Evolutionary conservation across 148 eudicot genomes (phyloP), one percentile per base, ranked within the genome.

Genomic region (Pharnaceum exiguum): DNA sequence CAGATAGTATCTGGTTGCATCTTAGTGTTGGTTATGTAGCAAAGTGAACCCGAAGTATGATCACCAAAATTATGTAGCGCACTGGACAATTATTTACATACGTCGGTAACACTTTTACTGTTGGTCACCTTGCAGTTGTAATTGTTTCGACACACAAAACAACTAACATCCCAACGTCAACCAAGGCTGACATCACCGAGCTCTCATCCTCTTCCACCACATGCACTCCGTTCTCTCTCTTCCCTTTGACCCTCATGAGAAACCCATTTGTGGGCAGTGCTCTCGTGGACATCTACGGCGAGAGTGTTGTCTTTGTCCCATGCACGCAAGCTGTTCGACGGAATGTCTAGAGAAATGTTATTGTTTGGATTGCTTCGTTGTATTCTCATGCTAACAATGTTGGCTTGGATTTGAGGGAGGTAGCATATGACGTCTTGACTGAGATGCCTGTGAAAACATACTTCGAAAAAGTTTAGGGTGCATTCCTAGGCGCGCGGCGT

Each of bases 401-500:
- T 71, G 23, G 55, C 16, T 47, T 61, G 37, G 78, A 76, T 40
- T 27, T 73, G 48, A 29, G 55, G 45, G 57, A 76, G 81, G 82
- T 77, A 60, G 85, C 82, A 2, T 74, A 77, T 47, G 72, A 71
- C 7, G 76, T 67, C 4, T 57, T 80, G 65, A 39, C 13, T 13
- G 68, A 66, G 19, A 80, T 80, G 82, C 79, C 85, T 2, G 68
- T 77, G 16, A 74, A 74, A 59, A 77, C 74, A n/a, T n/a, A n/a
- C 5, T 77, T 82, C 51, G 82, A 77, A 17, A 80, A 80, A 65
- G 74, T 79, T 53, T 80, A 82, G 85, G 85, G 85, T 0, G 85
- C 82, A 15, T 79, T 80, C 50, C 62, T 80, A 59, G 82, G 82
- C n/a, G n/a, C n/a, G n/a, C n/a, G n/a, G 75, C 76, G n/a, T 76